Base-by-base conservation (phyloP, 495 filamentous ascomycete species). In the Thozetella sp. region DNA sequence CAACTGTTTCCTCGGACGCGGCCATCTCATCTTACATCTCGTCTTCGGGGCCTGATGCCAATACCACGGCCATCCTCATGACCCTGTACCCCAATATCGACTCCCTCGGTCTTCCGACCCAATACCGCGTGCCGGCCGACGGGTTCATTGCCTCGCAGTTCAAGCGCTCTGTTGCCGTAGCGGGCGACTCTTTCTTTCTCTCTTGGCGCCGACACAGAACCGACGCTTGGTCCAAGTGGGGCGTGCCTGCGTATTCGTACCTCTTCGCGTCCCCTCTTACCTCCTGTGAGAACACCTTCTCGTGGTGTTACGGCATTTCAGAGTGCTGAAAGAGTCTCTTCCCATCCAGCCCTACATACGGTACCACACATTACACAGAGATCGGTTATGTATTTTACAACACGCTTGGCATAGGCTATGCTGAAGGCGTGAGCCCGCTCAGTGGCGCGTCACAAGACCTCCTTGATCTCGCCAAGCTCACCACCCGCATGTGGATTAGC, bases 1-100 rank as follows among this genome's bases (percentile, higher is more conserved):
- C 43, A 48, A 19, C 43, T 3, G 20, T n/a, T n/a, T 15, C 11
- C n/a, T 48, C 43, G n/a, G 43, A 48, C 20, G 43, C 43, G 11
- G 10, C 12, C 11, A 48, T 48, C n/a, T 10, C 43, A 4, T 10
- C 43, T 9, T 48, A 15, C 4, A 13, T 48, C 43, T n/a, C 4
- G 4, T 48, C 43, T 48, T 9, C n/a, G 11, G 43, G 43, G 9
- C 10, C 43, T 3, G 43, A 48, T 19, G 43, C 9, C 9, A 48
- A 11, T 19, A 48, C 43, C 6, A 48, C 43, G 11, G n/a, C 9
- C 43, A 48, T 20, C n/a, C 6, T 48, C 43, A 11, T 48, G 10
- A n/a, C 43, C 9, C 43, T 48, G n/a, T 48, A 48, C 43, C 43
- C 43, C 43, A 48, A 48, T n/a, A 48, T 48, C n/a, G 43, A 48